Percentiles rank a stretch among this genome's conserved stretches.
phyloP scores from a whole-genome alignment of 208 protist genomes.

The Leishmania arabica region DNA sequence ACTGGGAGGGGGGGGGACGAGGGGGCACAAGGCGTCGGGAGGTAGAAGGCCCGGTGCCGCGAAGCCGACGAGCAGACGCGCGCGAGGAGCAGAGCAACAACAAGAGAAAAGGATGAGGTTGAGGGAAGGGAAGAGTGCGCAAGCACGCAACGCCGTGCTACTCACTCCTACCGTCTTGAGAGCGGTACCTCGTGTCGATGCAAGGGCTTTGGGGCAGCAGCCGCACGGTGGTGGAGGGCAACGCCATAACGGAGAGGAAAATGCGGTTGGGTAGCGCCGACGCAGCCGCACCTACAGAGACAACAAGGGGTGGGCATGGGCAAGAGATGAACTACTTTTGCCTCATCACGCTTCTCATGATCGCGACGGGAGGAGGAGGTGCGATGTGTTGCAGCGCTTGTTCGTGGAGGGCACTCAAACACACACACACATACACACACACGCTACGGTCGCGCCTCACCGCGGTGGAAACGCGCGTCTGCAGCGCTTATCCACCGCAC shows the following conservation, averaged over 20 bases:
- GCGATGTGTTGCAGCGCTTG: not conserved
- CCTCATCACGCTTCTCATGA: too few relatives aligned
- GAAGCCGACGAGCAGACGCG: not conserved
- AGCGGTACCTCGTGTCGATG: not conserved
- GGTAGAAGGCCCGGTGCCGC: not conserved
- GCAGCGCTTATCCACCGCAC: not conserved
- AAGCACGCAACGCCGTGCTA: not conserved
- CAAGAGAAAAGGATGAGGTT: not conserved
- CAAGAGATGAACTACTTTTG: too few relatives aligned
- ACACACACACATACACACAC: not conserved
- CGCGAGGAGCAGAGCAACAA: not conserved
- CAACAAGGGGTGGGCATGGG: not conserved
- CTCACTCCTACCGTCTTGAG: not conserved
- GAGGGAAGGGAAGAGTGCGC: slow-evolving; percentile 8
- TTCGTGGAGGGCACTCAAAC: not conserved
- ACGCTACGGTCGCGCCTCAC: not conserved
- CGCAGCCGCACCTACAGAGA: not conserved
- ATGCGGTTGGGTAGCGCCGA: not conserved
- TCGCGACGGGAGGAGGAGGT: not conserved
- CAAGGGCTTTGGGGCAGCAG: not conserved
- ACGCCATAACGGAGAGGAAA: not conserved
- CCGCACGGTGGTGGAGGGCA: not conserved
- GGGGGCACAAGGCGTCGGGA: not conserved
- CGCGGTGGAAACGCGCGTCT: not conserved
- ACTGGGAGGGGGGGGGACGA: not conserved